Evolutionary conservation across 139 green algal species (phyloP).

Genomic region (Tetraselmis striata): DNA sequence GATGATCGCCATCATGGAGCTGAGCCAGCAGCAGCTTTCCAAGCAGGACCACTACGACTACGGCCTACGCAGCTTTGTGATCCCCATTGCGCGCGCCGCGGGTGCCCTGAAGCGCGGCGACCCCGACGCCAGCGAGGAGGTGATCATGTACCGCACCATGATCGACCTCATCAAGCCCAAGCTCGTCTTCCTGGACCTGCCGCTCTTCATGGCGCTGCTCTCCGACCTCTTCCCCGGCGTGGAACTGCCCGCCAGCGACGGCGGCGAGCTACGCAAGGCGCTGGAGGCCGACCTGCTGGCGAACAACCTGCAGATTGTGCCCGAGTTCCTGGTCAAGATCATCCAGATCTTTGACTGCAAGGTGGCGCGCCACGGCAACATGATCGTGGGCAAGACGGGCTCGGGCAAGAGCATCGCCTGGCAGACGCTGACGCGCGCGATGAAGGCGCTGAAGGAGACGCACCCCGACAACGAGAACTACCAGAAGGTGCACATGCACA

Average conservation of each 20-base stretch:
- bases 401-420: slow-evolving; percentile 73
- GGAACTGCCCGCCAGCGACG: slow-evolving; percentile 55
- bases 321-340: slow-evolving; percentile 78
- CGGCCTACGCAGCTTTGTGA: slow-evolving; percentile 72
- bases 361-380: slow-evolving; percentile 82
- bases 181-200: slow-evolving; percentile 77
- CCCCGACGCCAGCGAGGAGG: slow-evolving; percentile 67
- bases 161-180: slow-evolving; percentile 80
- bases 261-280: slow-evolving; percentile 42
- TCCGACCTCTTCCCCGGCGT: slow-evolving; percentile 80
- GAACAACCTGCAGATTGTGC: slow-evolving; percentile 64
- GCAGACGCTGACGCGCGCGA: slow-evolving; percentile 59
- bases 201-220: slow-evolving; percentile 76
- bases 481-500: slow-evolving; percentile 68
- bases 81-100: slow-evolving; percentile 72
- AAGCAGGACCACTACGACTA: slow-evolving; percentile 89
- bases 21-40: slow-evolving; percentile 77
- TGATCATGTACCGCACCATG: slow-evolving; percentile 79
- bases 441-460: slow-evolving; percentile 57
- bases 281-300: slow-evolving; percentile 65
- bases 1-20: slow-evolving; percentile 86
- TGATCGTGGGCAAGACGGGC: slow-evolving; percentile 83
- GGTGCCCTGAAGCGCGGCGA: slow-evolving; percentile 69
- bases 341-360: slow-evolving; percentile 90
- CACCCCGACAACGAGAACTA: slow-evolving; percentile 54